Base-by-base conservation (phyloP, 2,329 filamentous ascomycete genomes). In the Epichloe uncinata region DNA sequence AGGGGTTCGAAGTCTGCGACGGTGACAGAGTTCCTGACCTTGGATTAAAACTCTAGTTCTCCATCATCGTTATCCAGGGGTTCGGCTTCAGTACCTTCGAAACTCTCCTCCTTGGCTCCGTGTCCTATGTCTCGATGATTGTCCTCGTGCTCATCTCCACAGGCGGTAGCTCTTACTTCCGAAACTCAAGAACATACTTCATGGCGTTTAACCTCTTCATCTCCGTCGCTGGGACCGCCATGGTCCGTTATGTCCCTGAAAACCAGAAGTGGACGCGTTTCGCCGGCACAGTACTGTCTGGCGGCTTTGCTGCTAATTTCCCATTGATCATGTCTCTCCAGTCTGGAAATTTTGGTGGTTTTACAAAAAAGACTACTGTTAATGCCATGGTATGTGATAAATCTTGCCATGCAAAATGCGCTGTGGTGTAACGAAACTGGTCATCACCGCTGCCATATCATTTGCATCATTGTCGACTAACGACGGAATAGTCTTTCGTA, bases 281-380 rank as follows among this genome's bases (percentile, higher is more conserved):
- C 34, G 53, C 55, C n/a, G 62, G 60, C 12, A 56, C 57, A 42
- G 58, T 60, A 15, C 43, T 84, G 79, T 69, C 81, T 72, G 74
- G 77, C 73, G 7, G 76, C 71, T 2, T 71, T 74, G 57, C 76
- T 69, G 57, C 53, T 36, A 57, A 56, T 37, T 58, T 62, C 42
- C 58, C 62, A 15, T 66, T 82, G 35, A 64, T 72, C 43, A 69
- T 82, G 62, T 74, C 74, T 9, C 70, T 82, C 65, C 68, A 78
- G 35, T 73, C 73, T 0, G 69, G 75, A 5, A 83, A 83, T 57
- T 67, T 81, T 34, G 78, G 73, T 18, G 80, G 79, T 0, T 77
- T 80, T 48, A 83, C 79, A 1, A 84, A 84, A 65, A 82, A 81
- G 57, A 70, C 73, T 1, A 73, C 77, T 4, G 73, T 76, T 12